Conservation (phyloP, 2,329 filamentous ascomycete genomes). For the Alternaria metachromatica region DNA sequence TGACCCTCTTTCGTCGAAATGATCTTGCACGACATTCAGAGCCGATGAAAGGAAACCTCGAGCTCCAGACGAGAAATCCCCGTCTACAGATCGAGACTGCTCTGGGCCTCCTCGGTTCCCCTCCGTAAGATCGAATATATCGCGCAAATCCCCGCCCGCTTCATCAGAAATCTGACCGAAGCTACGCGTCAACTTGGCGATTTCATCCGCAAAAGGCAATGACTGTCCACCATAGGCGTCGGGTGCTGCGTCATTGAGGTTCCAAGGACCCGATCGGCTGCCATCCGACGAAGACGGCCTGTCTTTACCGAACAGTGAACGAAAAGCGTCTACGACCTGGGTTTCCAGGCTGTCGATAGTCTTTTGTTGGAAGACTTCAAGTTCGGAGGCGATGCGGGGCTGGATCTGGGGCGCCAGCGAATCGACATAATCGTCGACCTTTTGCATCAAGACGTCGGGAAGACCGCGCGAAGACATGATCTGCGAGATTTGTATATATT, state of each 20-base stretch:
- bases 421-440: slow-evolving; percentile 41
- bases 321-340: slow-evolving; percentile 39
- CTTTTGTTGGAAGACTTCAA: slow-evolving; percentile 40
- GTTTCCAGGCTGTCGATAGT: slow-evolving; percentile 41
- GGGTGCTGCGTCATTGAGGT: slow-evolving; percentile 35
- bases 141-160: slow-evolving; percentile 35
- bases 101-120: slow-evolving; percentile 16
- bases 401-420: slow-evolving; percentile 41
- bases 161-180: slow-evolving; percentile 38
- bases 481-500: not conserved
- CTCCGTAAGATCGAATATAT: slow-evolving; percentile 38
- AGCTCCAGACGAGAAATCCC: slow-evolving; percentile 26
- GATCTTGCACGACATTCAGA: slow-evolving; percentile 34
- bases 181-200: slow-evolving; percentile 37
- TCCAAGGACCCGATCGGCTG: slow-evolving; percentile 24
- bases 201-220: slow-evolving; percentile 38
- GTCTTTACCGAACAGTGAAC: slow-evolving; percentile 36
- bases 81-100: slow-evolving; percentile 20
- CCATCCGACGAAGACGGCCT: slow-evolving; percentile 21
- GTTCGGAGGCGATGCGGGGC: slow-evolving; percentile 39
- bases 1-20: slow-evolving; percentile 25
- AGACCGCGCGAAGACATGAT: slow-evolving; percentile 28
- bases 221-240: slow-evolving; percentile 39
- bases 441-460: slow-evolving; percentile 33
- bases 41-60: slow-evolving; percentile 35